Evolutionary conservation across 2,329 filamentous ascomycete species (phyloP), one percentile per base, ranked within the genome.

Genomic region (Aspergillus sergii): DNA sequence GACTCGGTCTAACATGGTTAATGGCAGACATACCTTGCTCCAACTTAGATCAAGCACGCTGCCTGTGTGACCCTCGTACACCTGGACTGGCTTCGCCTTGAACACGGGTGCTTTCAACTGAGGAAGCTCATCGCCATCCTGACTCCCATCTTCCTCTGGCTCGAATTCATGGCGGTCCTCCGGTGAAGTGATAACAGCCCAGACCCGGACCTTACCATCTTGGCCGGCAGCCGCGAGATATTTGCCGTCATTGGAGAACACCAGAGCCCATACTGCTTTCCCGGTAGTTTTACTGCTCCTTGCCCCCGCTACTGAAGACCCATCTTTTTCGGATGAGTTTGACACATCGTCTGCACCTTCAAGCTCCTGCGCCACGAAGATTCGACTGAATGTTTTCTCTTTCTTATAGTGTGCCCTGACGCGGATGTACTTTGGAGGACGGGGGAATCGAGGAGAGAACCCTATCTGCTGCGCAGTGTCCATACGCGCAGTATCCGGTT

Each of bases 351-450:
- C 83, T 1, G 85, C 85, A n/a, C 89, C 86, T 39, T 84, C 83
- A n/a, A 98, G 81, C 76, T 98, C 91, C 79, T 99, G 95, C 3
- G 95, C 94, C 3, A 98, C 85, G 75, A 99, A 99, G 63, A 97
- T 83, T 54, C 89, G 89, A 74, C 95, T 89, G 73, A 98, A 97
- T 59, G 94, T 91, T 69, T 88, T 89, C 26, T 85, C 82, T 72
- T 91, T 93, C 78, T 96, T 97, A 77, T 93, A 88, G 73, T 92
- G 89, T 1, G 90, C 82, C 67, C 90, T 88, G 64, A 97, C 90
- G 68, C 93, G 92, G 72, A 98, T 95, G 73, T 98, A 98, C 30
- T 92, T 88, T 2, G 94, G 93, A 4, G 94, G 94, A 60, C 94
- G 92, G 68, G 95, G 95, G 73, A 96, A 90, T 66, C 90, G 88